phyloP scores from a whole-genome alignment of 768 basidiomycete species.

The Fistulinella prunicolor region DNA sequence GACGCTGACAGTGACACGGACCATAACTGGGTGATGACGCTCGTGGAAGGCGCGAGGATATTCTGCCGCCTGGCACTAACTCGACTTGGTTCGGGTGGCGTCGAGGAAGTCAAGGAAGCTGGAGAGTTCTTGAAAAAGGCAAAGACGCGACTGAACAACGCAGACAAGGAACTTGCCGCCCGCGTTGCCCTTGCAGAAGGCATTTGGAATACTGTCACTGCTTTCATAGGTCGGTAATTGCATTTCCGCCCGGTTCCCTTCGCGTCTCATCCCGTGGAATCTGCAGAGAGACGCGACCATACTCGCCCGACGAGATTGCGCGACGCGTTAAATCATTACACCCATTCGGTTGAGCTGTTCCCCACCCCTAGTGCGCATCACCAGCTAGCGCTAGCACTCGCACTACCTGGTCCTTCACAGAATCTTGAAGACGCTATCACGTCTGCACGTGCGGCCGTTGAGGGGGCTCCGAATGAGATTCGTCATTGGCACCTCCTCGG shows the following conservation, averaged over 20 bases:
- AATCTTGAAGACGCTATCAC: constrained; percentile 66
- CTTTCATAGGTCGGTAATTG: constrained; percentile 53
- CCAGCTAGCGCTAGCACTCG: constrained; percentile 75
- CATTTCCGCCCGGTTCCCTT: neutral
- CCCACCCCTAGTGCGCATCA: constrained; percentile 63
- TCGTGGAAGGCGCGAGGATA: constrained; percentile 77
- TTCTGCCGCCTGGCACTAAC: constrained; percentile 53
- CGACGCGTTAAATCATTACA: constrained; percentile 51
- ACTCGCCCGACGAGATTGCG: constrained; percentile 59
- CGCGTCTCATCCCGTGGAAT: neutral
- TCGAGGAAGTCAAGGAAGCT: constrained; percentile 63
- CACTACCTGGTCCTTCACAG: constrained; percentile 60
- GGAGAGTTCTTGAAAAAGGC: constrained; percentile 59
- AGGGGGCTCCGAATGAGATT: constrained; percentile 57
- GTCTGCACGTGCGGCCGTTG: constrained; percentile 69
- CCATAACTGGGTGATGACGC: constrained; percentile 68
- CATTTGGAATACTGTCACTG: constrained; percentile 67
- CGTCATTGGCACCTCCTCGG: constrained; percentile 92
- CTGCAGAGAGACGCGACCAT: constrained; percentile 61
- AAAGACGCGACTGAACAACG: constrained; percentile 46
- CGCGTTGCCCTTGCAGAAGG: constrained; percentile 69
- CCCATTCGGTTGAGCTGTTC: constrained; percentile 44
- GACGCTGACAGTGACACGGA: constrained; percentile 60
- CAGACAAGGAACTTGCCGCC: constrained; percentile 54
- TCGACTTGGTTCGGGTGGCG: constrained; percentile 37